phyloP scores from a whole-genome alignment of 106 monocot species.

The Agapanthus africanus region DNA sequence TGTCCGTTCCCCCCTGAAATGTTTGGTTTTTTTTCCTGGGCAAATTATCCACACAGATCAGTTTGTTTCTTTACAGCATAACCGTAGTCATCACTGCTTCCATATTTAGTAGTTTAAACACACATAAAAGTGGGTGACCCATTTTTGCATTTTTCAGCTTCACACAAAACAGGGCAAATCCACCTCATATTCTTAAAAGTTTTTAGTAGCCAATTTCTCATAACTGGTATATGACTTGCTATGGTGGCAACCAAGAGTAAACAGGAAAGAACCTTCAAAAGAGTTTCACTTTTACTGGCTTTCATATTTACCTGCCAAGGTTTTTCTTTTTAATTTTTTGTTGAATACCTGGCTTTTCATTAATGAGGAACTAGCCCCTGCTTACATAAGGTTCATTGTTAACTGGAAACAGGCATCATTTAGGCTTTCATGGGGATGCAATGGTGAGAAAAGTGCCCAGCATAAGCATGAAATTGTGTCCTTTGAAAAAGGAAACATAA shows the following conservation, averaged over 20 bases:
- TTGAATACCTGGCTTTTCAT: background rate
- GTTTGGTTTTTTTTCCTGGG: background rate
- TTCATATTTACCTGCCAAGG: background rate
- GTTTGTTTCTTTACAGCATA: background rate
- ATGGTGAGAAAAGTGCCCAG: conserved; percentile 77
- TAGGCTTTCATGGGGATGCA: conserved; percentile 95
- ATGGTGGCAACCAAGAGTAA: background rate
- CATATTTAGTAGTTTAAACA: conserved; percentile 4
- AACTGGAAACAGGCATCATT: conserved; percentile 63
- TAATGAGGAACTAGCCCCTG: background rate
- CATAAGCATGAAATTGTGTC: conserved; percentile 96
- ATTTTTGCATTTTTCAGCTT: conserved; percentile 2
- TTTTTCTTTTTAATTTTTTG: background rate
- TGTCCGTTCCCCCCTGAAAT: background rate
- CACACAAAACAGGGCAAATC: background rate
- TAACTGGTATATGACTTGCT: background rate
- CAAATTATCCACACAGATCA: background rate
- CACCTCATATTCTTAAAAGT: background rate
- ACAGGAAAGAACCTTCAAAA: no score
- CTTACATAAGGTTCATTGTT: background rate
- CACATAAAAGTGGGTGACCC: background rate
- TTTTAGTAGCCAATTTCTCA: background rate
- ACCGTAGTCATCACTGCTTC: background rate
- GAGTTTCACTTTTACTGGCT: background rate
- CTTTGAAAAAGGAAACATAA: conserved; percentile 92